Percentiles rank a stretch among this genome's conserved stretches.
phyloP scores from a whole-genome alignment of 2,329 filamentous ascomycete genomes.

The Immersiporthe knoxdaviesiana region DNA sequence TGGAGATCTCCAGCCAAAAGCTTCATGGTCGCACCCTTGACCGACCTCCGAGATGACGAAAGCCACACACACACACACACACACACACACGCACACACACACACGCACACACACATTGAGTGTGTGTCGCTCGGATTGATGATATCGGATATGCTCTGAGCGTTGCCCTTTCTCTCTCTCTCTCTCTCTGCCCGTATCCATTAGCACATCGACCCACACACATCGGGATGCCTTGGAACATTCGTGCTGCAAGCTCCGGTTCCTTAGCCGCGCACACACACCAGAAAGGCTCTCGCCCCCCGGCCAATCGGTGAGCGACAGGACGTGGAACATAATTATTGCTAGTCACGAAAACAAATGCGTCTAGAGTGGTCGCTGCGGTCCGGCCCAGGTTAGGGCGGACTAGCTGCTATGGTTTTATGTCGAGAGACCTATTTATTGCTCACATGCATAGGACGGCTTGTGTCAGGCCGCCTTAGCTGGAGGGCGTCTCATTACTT shows the following conservation, averaged over 20 bases:
- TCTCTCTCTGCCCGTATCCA: background rate
- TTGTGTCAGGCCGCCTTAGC: conserved; percentile 7
- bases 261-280: background rate
- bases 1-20: background rate
- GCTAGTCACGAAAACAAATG: background rate
- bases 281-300: background rate
- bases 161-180: too few relatives aligned
- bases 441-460: conserved; percentile 1
- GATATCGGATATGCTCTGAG: background rate
- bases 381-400: conserved; percentile 1
- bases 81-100: too few relatives aligned
- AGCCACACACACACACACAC: background rate
- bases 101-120: too few relatives aligned
- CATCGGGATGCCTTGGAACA: background rate
- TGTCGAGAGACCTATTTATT: conserved; percentile 1
- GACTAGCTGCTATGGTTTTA: background rate
- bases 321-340: background rate
- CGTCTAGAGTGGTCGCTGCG: background rate
- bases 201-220: background rate
- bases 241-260: background rate
- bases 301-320: background rate
- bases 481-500: too few relatives aligned
- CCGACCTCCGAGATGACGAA: background rate
- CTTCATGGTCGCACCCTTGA: background rate
- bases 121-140: background rate